A percentile compares a stretch with the other conserved stretches of the same genome.
These are phyloP conservation scores for Primulina eburnea DNA, from an alignment of 257 asterid genomes.

Conservation along the genomic window DNA sequence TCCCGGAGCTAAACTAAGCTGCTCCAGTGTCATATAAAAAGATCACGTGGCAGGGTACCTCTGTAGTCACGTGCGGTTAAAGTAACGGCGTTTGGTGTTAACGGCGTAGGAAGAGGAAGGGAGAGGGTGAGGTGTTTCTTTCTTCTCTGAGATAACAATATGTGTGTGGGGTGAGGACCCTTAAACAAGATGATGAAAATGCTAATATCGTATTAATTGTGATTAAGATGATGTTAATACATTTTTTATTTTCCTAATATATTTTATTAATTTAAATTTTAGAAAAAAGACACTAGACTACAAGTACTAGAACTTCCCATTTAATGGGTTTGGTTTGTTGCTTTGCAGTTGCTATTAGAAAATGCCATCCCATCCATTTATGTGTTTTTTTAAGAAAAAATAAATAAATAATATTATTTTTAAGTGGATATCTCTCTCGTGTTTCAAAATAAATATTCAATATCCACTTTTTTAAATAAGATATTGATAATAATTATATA, in stretches of 20 bases:
- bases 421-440: too few relatives aligned
- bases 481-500: too few relatives aligned
- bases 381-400: too few relatives aligned
- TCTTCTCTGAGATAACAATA: slow-evolving; percentile 1
- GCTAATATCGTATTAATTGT: slow-evolving; percentile 24
- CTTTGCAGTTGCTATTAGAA: too few relatives aligned
- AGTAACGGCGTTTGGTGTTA: slow-evolving; percentile 48
- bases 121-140: not conserved
- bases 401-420: too few relatives aligned
- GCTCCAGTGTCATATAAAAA: slow-evolving; percentile 56
- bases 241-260: slow-evolving; percentile 28
- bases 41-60: slow-evolving; percentile 35
- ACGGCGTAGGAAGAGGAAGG: slow-evolving; percentile 28
- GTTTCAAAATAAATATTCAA: too few relatives aligned
- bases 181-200: slow-evolving; percentile 26
- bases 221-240: slow-evolving; percentile 28
- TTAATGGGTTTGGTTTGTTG: too few relatives aligned
- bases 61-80: slow-evolving; percentile 41
- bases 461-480: too few relatives aligned
- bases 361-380: too few relatives aligned
- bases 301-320: too few relatives aligned
- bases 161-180: slow-evolving; percentile 17
- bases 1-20: slow-evolving; percentile 46
- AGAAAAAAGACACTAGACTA: too few relatives aligned
- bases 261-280: too few relatives aligned